A percentile compares a stretch with the other conserved stretches of the same genome.
Evolutionary conservation across 1,139 yeast genomes (phyloP).

Genomic region (Nakaseomyces delphensis): DNA sequence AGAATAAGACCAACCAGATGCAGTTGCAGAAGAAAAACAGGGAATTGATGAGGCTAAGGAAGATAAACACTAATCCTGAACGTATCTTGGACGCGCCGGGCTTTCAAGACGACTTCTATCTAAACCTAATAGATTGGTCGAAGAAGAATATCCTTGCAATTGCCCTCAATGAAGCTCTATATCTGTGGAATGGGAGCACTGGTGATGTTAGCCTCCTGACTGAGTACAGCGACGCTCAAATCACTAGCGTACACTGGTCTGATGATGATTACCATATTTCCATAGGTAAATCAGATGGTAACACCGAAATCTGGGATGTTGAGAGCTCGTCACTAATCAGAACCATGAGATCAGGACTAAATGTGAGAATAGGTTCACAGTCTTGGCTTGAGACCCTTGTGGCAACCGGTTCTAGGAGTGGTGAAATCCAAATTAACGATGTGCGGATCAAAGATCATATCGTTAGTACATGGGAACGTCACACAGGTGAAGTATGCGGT

Average conservation of each 20-base stretch:
- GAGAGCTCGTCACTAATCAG: constrained; percentile 68
- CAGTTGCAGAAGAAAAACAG: constrained; percentile 7
- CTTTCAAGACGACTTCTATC: constrained; percentile 81
- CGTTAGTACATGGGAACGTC: constrained; percentile 51
- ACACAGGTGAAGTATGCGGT: constrained; percentile 89
- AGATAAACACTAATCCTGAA: constrained; percentile 82
- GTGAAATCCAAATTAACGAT: constrained; percentile 81
- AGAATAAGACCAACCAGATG: constrained; percentile 10
- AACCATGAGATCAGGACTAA: constrained; percentile 63
- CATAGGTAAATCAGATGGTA: constrained; percentile 78
- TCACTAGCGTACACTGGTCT: constrained; percentile 83
- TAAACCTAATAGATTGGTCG: constrained; percentile 86
- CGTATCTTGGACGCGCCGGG: constrained; percentile 96
- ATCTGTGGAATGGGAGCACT: constrained; percentile 85
- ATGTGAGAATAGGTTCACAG: constrained; percentile 73
- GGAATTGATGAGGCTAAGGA: constrained; percentile 41
- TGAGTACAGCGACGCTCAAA: constrained; percentile 35
- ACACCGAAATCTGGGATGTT: constrained; percentile 89
- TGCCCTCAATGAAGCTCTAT: constrained; percentile 76
- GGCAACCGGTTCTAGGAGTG: constrained; percentile 77
- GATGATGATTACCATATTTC: constrained; percentile 84
- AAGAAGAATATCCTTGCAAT: constrained; percentile 74
- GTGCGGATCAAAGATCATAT: constrained; percentile 82
- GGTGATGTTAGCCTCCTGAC: constrained; percentile 70
- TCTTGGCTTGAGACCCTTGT: constrained; percentile 79